Base-by-base conservation (phyloP, 169 alveolate species). In the Plasmodium falciparum region DNA sequence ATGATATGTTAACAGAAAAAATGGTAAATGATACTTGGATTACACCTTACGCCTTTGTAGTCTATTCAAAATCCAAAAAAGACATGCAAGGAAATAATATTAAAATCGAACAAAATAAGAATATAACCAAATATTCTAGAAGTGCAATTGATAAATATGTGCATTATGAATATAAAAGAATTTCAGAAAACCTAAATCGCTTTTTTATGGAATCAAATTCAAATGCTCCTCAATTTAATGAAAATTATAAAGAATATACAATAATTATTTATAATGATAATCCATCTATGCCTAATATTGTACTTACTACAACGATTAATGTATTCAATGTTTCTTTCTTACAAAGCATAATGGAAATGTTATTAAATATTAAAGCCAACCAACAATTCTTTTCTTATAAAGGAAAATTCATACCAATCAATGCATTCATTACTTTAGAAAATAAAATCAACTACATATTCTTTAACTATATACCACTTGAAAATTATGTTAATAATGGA, bases 251-350 rank as follows among this genome's bases (percentile, higher is more conserved):
- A 50, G 83, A 54, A 58, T 83, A 83, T 63, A 69, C 12, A 17
- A 20, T 83, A 83, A 61, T 83, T 29, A 67, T 83, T 29, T 83
- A 83, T 62, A 83, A 56, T 69, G 83, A 83, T 83, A 83, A 83
- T 67, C 91, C 91, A 8, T 47, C 80, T 49, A 83, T 83, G 80
- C 15, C 91, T 0, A 83, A 83, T 54, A 69, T 83, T 22, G 20
- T 83, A 13, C 26, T 83, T 58, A 67, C 12, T n/a, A 83, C 91
- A 26, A 54, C 91, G 17, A n/a, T 83, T 24, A 83, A 83, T 39
- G 80, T 83, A 54, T n/a, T 83, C 12, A 83, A 83, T 69, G 15
- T 83, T 69, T 50, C 91, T 49, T 69, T 83, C n/a, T 58, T 83
- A 50, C 73, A 69, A 59, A 67, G 91, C 29, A 20, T 83, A 49